Base-by-base conservation (phyloP, 176 grass and related monocot genomes). In the Cenchrus fungigraminus region DNA sequence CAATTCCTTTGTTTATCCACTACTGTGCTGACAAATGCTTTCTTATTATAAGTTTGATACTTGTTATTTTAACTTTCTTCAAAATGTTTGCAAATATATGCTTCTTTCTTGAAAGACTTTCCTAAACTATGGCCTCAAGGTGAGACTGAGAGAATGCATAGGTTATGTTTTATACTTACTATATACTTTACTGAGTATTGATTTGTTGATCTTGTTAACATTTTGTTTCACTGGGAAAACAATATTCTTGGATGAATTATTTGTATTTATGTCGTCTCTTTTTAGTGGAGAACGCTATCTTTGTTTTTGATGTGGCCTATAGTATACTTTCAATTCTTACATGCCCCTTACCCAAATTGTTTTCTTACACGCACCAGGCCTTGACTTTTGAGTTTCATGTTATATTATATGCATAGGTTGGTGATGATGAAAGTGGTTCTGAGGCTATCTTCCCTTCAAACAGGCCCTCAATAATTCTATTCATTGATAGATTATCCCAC, bases 381-480 rank as follows among this genome's bases (percentile, higher is more conserved):
- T 37, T 88, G 88, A 90, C 68, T 76, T 76, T 92, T 88, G 28
- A 49, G 74, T 28, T 82, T 85, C 52, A 40, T 40, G 37, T 40
- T 11, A 78, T 52, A 82, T 73, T 86, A 80, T 84, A 88, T 86
- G 32, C 68, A 46, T 83, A 98, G 96, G 75, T 93, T 87, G 91
- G 91, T 73, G 49, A 53, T 88, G 93, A 98, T 46, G 83, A 71
- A 71, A 78, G 67, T 79, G 77, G 85, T 77, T 68, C 65, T 19
- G 88, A 90, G 70, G 79, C 84, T 86, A 73, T 88, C 40, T 95
- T 98, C 92, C 91, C 96, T 75, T 76, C 88, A 77, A 86, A 87
- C 52, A 95, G 77, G 62, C 89, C 96, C 70, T 95, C 93, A 70
- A 78, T 91, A 64, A 37, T 98, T 88, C 91, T 98, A 79, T 98